These are phyloP conservation scores for Apiospora pterosperma DNA, from an alignment of 2,329 filamentous ascomycete species.

Conservation along the genomic window DNA sequence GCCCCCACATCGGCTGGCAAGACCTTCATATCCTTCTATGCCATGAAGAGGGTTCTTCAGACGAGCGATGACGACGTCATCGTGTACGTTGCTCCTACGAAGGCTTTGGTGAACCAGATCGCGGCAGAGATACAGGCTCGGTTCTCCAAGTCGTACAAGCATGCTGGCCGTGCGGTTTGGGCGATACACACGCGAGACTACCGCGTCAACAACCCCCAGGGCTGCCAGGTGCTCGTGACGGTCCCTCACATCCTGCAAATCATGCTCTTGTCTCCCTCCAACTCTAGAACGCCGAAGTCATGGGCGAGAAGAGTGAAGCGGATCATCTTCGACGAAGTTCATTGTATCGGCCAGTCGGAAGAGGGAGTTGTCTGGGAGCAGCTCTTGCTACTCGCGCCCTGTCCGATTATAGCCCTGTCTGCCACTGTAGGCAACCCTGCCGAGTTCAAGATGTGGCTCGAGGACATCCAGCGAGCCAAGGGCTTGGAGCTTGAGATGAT, in stretches of 20 bases:
- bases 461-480: constrained; percentile 58
- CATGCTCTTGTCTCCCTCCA: constrained; percentile 65
- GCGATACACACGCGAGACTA: constrained; percentile 75
- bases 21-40: constrained; percentile 81
- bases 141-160: constrained; percentile 64
- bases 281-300: constrained; percentile 49
- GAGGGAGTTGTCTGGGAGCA: constrained; percentile 62
- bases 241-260: constrained; percentile 78
- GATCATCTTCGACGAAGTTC: constrained; percentile 81
- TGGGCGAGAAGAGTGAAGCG: constrained; percentile 68
- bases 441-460: constrained; percentile 68
- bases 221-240: constrained; percentile 74
- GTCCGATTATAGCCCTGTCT: constrained; percentile 67
- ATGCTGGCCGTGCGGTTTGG: constrained; percentile 67
- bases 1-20: constrained; percentile 78
- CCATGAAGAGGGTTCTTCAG: constrained; percentile 73
- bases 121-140: constrained; percentile 71
- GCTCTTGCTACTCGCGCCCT: constrained; percentile 3
- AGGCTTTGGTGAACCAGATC: constrained; percentile 80
- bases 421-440: constrained; percentile 75
- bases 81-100: constrained; percentile 78
- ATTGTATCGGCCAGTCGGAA: constrained; percentile 73
- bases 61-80: constrained; percentile 66
- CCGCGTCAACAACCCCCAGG: constrained; percentile 67
- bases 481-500: constrained; percentile 66